These are phyloP conservation scores for Botrytis pseudocinerea DNA, from an alignment of 2,329 filamentous ascomycete genomes.

Conservation along the genomic window DNA sequence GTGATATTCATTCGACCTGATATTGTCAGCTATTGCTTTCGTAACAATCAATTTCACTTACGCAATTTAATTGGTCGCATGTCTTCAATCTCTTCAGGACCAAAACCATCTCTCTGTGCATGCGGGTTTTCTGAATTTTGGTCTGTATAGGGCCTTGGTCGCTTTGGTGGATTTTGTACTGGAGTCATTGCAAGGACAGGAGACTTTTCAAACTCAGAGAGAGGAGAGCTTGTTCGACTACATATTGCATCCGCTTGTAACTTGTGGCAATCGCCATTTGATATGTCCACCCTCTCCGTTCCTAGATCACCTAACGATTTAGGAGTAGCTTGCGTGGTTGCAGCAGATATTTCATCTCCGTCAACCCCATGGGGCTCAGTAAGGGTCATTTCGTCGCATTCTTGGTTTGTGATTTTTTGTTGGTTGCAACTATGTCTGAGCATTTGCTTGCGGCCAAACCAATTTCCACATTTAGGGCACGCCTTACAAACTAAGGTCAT, in stretches of 20 bases:
- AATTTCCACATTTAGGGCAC: not conserved
- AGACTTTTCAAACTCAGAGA: not conserved
- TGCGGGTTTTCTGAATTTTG: not conserved
- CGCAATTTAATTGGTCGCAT: not conserved
- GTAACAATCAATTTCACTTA: not conserved
- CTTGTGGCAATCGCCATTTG: not conserved
- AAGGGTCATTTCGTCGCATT: not conserved
- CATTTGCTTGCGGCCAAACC: not conserved
- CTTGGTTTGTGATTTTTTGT: not conserved
- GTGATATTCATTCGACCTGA: not conserved
- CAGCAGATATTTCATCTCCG: not conserved
- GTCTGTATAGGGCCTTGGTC: not conserved
- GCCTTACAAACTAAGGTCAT: not conserved
- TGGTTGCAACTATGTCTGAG: not conserved
- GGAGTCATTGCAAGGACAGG: not conserved
- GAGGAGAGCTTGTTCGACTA: not conserved
- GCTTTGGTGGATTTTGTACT: not conserved
- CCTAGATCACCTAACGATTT: not conserved
- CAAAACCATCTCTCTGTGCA: not conserved
- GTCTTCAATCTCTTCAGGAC: not conserved
- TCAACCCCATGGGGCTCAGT: not conserved
- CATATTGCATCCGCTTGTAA: not conserved
- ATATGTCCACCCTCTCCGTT: not conserved
- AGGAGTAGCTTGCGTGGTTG: not conserved
- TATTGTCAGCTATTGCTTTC: not conserved